Base-by-base conservation (phyloP, 371 early-diverging fungal genomes). In the Mortierella sp. region DNA sequence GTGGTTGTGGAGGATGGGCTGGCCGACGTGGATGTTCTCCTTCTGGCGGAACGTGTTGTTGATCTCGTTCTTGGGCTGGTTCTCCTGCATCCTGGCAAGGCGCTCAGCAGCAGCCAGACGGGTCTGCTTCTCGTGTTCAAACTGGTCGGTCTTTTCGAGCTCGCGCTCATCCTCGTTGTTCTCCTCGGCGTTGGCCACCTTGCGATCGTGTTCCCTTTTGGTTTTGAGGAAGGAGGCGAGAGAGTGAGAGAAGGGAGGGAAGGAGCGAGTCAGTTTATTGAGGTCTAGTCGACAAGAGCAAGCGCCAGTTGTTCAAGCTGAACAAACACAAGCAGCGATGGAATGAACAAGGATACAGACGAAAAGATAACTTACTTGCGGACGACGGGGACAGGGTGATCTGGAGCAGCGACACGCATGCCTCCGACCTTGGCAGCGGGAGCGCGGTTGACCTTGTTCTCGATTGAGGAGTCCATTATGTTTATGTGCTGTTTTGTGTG, bases 1-100 rank as follows among this genome's bases (percentile, higher is more conserved):
- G 86, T 86, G 86, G 70, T 28, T 80, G 69, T 86, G 86, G 50
- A 86, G 86, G 75, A 86, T 73, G 40, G 86, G 86, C 71, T 86
- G 86, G 21, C 24, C 0, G 67, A 86, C 86, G 3, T 77, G 46
- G 69, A 86, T 82, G 80, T 86, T 86, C 70, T 82, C 75, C 28
- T 46, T 71, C 54, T 86, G 86, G 13, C 61, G 73, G 57, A 82
- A 86, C 71, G 61, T 79, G 74, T 82, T 82, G 43, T 8, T 69
- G 34, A 50, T 0, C 55, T 86, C 76, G 40, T 82, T 48, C 76
- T 80, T 86, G 74, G 86, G 86, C 0, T 79, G 77, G 54, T 77
- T 82, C 74, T 86, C 70, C 50, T 86, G 78, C 75, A 73, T 75
- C 72, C 73, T 57, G 26, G 86, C 82, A n/a, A 79, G 78, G 26